Evolutionary conservation across 345 rosid genomes (phyloP), one percentile per base, ranked within the genome.

Genomic region (Eucalyptus sp.): DNA sequence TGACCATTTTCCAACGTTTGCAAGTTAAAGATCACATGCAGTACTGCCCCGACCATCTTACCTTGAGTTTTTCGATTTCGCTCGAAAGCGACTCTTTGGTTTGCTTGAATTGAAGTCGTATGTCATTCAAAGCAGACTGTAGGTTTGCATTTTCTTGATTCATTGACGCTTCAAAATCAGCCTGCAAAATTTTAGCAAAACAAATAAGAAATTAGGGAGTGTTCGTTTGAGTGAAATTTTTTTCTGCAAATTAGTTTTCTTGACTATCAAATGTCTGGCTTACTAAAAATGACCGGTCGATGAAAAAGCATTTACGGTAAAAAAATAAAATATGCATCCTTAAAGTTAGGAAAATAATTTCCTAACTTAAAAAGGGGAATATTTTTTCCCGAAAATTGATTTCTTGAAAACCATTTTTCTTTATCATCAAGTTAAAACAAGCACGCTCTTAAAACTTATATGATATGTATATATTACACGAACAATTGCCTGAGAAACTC

Each of bases 111-210:
- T 96, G 96, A 86, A 94, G 93, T 90, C 95, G 96, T 91, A 96
- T 92, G 86, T 95, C 97, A 87, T 95, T 96, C 92, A 98, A 93
- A 90, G 96, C 93, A 89, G 97, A 94, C 90, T 97, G 96, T 46
- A 96, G 92, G 91, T 95, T 98, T 7, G 93, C 95, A 92, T 95
- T 96, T 88, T 97, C 99, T 92, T 96, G 99, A 27, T 93, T 97
- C 92, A 97, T 96, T 87, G 99, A 93, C 91, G 96, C 99, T 95
- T 98, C 99, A 84, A 96, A 41, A 90, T 98, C 99, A 94, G 94
- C 96, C 99, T 97, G 90, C 89, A 92, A 64, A 86, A 48, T 83
- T 29, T 13, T 16, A 66, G 86, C 13, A 80, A 54, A 66, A 25
- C 56, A 3, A 46, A 80, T 54, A 44, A 49, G 50, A 56, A 31